A percentile compares a stretch with the other conserved stretches of the same genome.
Conservation (phyloP, 768 basidiomycete species). For the Russula ochroleuca region DNA sequence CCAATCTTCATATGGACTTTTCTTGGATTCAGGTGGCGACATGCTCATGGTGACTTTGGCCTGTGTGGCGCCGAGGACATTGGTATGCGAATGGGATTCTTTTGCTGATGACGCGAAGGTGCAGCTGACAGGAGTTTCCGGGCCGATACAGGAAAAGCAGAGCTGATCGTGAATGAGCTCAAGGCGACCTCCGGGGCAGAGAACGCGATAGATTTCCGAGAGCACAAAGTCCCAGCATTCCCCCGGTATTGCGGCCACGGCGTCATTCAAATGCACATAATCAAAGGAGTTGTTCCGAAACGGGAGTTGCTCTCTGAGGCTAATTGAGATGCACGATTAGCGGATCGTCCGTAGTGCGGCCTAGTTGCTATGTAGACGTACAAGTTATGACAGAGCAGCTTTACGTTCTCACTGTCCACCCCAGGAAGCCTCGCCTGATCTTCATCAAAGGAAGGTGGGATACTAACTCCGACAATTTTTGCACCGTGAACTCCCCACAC, state of each 20-base stretch:
- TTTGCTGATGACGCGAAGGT: conserved; percentile 7
- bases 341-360: neutral
- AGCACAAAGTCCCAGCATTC: conserved; percentile 58
- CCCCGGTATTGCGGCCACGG: conserved; percentile 57
- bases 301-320: conserved; percentile 54
- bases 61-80: neutral
- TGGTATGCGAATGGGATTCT: neutral
- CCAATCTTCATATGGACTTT: conserved; percentile 39
- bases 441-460: conserved; percentile 40
- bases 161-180: conserved; percentile 75
- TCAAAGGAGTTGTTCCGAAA: conserved; percentile 64
- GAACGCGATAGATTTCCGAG: conserved; percentile 56
- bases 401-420: conserved; percentile 39
- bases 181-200: conserved; percentile 56
- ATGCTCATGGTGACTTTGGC: neutral
- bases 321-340: conserved; percentile 30
- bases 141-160: conserved; percentile 54
- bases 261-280: conserved; percentile 67
- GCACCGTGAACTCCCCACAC: conserved; percentile 52
- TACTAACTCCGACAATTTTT: conserved; percentile 60
- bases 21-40: neutral
- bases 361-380: conserved; percentile 37
- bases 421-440: conserved; percentile 16
- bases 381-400: conserved; percentile 65
- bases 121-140: conserved; percentile 27